These are phyloP conservation scores for Pinus tabuliformis DNA, from an alignment of 75 land plant genomes.

Conservation along the genomic window DNA sequence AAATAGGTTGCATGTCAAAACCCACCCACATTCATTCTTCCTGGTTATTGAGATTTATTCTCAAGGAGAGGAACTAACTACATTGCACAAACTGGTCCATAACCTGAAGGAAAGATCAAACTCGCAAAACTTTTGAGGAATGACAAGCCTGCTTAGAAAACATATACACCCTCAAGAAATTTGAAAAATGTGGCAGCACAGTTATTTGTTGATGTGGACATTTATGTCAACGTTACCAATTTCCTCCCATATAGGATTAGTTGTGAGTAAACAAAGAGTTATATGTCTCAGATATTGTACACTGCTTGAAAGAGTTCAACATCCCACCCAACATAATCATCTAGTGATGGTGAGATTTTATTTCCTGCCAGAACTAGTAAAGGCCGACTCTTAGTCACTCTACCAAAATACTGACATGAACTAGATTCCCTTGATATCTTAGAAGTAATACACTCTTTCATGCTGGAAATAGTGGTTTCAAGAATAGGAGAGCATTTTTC, in stretches of 20 bases:
- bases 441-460: not conserved
- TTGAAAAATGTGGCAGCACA: too few relatives aligned
- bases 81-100: too few relatives aligned
- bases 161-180: too few relatives aligned
- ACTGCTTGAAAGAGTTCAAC: not conserved
- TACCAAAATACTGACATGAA: not conserved
- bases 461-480: not conserved
- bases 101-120: too few relatives aligned
- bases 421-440: not conserved
- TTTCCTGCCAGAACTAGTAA: not conserved
- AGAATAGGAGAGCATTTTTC: not conserved
- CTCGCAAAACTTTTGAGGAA: too few relatives aligned
- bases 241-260: constrained; percentile 7
- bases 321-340: not conserved
- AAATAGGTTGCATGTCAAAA: too few relatives aligned
- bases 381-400: not conserved
- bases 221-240: not conserved
- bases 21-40: too few relatives aligned
- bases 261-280: constrained; percentile 6
- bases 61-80: too few relatives aligned
- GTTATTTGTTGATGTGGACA: too few relatives aligned
- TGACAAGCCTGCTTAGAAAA: too few relatives aligned
- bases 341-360: not conserved
- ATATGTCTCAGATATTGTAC: constrained; percentile 4
- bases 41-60: too few relatives aligned